Percentiles rank a stretch among this genome's conserved stretches.
Evolutionary conservation across 2,329 filamentous ascomycete species (phyloP).

Genomic region (Chaetomium olivaceum): DNA sequence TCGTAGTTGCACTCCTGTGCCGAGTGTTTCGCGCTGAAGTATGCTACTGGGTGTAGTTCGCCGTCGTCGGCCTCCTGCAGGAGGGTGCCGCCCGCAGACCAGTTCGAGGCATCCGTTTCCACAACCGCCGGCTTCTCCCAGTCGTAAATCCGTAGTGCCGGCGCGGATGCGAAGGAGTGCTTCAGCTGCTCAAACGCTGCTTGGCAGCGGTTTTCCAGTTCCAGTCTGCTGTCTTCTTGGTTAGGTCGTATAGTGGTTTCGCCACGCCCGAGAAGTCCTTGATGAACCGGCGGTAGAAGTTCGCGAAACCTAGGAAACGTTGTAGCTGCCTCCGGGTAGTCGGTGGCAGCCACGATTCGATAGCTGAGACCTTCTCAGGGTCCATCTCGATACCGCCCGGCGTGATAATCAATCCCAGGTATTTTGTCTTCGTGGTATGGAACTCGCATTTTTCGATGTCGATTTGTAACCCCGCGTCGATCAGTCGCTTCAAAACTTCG

Average conservation of each 20-base stretch:
- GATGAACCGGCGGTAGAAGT: conserved; percentile 16
- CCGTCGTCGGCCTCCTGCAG: not conserved
- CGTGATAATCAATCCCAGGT: not conserved
- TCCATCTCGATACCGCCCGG: not conserved
- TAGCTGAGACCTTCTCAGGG: not conserved
- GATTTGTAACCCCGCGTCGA: not conserved
- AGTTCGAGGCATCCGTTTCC: conserved; percentile 2
- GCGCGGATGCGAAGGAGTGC: not conserved
- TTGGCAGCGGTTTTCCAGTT: not conserved
- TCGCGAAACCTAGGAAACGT: conserved; percentile 6
- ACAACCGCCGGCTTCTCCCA: conserved; percentile 1
- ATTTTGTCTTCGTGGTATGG: not conserved
- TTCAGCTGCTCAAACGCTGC: not conserved
- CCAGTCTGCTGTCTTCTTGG: not conserved
- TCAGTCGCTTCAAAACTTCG: not conserved
- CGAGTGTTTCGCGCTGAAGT: not conserved
- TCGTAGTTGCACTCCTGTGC: not conserved
- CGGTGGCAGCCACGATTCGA: not conserved
- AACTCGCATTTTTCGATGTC: conserved; percentile 1
- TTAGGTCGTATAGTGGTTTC: not conserved
- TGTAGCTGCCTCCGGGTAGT: not conserved
- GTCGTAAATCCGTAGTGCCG: not conserved
- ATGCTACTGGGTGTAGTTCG: not conserved
- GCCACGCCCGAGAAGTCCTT: not conserved
- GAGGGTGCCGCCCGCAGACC: not conserved